A percentile compares a stretch with the other conserved stretches of the same genome.
Evolutionary conservation across 371 early-diverging fungal genomes (phyloP).

Genomic region (Mucor velutinosus): DNA sequence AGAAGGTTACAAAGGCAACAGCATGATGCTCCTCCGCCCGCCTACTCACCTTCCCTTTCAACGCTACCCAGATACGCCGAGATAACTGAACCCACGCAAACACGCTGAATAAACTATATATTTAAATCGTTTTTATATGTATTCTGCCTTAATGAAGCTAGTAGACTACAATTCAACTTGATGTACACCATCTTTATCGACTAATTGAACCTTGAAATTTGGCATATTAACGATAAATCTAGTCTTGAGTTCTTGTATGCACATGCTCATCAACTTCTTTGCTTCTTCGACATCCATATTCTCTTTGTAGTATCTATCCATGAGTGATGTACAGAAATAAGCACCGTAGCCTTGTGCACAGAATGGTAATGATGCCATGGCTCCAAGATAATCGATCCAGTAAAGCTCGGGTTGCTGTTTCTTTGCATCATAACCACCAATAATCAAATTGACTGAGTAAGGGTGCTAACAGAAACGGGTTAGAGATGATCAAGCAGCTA

Average conservation of each 20-base stretch:
- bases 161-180: constrained; percentile 54
- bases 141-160: background rate
- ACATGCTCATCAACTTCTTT: constrained; percentile 77
- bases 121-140: background rate
- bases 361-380: constrained; percentile 79
- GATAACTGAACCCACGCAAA: background rate
- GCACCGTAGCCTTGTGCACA: constrained; percentile 94
- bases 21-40: constrained; percentile 10
- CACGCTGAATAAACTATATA: background rate
- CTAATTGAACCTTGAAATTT: constrained; percentile 81
- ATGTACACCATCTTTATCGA: constrained; percentile 84
- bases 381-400: constrained; percentile 93
- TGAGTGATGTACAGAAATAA: constrained; percentile 87
- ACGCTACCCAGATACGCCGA: constrained; percentile 16
- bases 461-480: constrained; percentile 63
- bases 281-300: constrained; percentile 87
- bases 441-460: constrained; percentile 88
- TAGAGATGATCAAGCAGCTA: background rate
- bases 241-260: constrained; percentile 83
- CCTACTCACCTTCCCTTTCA: constrained; percentile 8
- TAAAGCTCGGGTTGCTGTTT: constrained; percentile 77
- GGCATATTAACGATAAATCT: constrained; percentile 89
- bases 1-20: background rate
- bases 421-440: constrained; percentile 84
- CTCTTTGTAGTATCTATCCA: constrained; percentile 92